phyloP scores from a whole-genome alignment of 2,329 filamentous ascomycete species.

The Fusarium solani-melongenae region DNA sequence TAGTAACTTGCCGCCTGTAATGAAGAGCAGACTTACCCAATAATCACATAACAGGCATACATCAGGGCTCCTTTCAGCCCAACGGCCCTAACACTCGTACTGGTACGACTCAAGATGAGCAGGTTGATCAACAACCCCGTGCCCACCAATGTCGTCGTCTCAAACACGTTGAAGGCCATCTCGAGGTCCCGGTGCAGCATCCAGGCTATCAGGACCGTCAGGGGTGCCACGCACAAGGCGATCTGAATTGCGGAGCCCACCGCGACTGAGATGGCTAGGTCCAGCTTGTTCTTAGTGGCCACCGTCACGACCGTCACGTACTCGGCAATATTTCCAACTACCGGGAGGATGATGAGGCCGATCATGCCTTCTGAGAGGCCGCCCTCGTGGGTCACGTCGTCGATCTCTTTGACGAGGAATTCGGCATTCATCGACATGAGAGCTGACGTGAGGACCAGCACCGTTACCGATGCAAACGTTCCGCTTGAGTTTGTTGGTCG shows the following conservation, averaged over 20 bases:
- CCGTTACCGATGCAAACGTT: constrained; percentile 56
- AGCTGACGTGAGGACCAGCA: constrained; percentile 64
- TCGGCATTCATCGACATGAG: constrained; percentile 71
- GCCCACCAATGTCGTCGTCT: constrained; percentile 78
- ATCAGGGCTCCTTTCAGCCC: constrained; percentile 66
- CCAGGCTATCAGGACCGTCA: constrained; percentile 71
- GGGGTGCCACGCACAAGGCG: constrained; percentile 68
- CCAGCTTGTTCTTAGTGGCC: constrained; percentile 69
- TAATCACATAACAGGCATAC: constrained; percentile 65
- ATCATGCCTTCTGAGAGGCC: constrained; percentile 68
- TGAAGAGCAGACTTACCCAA: constrained; percentile 46
- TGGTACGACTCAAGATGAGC: constrained; percentile 77
- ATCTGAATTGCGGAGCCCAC: constrained; percentile 72
- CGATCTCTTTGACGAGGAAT: constrained; percentile 69
- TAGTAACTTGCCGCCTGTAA: no score
- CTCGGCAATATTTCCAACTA: constrained; percentile 72
- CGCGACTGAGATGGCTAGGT: constrained; percentile 70
- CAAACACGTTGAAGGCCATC: constrained; percentile 80
- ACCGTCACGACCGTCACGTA: constrained; percentile 72
- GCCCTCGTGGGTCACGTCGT: constrained; percentile 61
- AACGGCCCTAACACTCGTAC: constrained; percentile 68
- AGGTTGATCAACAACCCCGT: constrained; percentile 79
- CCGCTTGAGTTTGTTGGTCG: constrained; percentile 26
- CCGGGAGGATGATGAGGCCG: constrained; percentile 70
- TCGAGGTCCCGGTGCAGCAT: constrained; percentile 65